These are phyloP conservation scores for Rosa hybrid DNA, from an alignment of 331 rosid species.

Conservation along the genomic window DNA sequence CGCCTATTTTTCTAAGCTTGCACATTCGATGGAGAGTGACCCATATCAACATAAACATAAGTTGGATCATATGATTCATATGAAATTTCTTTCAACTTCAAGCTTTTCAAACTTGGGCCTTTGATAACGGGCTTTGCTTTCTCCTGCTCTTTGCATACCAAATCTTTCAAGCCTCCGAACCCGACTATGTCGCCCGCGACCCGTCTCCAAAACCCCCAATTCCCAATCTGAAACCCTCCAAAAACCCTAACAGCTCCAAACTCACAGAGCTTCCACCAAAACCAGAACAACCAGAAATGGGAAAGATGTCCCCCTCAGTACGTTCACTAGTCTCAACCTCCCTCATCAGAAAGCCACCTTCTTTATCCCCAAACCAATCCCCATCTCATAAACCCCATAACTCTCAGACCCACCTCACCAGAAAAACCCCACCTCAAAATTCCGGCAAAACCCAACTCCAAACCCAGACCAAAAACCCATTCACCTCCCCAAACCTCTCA, in stretches of 20 bases:
- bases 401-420: conserved; percentile 22
- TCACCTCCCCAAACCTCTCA: conserved; percentile 64
- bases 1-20: no score
- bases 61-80: no score
- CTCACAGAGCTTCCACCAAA: neutral
- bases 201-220: neutral
- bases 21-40: no score
- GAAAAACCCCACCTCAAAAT: conserved; percentile 28
- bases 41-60: no score
- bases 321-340: conserved; percentile 58
- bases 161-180: neutral
- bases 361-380: conserved; percentile 24
- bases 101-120: neutral
- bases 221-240: conserved; percentile 20
- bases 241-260: conserved; percentile 38
- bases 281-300: conserved; percentile 46
- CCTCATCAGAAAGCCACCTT: conserved; percentile 37
- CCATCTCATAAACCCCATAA: conserved; percentile 34
- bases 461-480: conserved; percentile 13
- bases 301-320: conserved; percentile 68
- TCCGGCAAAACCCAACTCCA: conserved; percentile 30
- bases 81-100: no score
- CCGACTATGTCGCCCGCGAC: neutral
- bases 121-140: neutral
- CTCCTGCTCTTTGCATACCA: no score